Base-by-base conservation (phyloP, 176 grass and related monocot genomes). In the Hordeum marinum region DNA sequence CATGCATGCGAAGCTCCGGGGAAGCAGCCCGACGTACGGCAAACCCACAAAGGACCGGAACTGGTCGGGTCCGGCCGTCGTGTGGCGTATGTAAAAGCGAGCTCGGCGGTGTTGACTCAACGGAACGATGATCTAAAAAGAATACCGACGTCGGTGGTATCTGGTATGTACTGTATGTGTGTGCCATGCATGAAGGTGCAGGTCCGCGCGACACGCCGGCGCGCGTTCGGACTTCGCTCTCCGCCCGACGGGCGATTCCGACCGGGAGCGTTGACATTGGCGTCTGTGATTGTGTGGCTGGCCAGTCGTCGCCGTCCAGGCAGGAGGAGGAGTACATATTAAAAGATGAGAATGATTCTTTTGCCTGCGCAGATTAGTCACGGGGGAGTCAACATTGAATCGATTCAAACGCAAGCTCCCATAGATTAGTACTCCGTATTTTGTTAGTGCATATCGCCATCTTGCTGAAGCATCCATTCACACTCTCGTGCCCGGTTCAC, bases 171-270 rank as follows among this genome's bases (percentile, higher is more conserved):
- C n/a, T n/a, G n/a, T n/a, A n/a, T n/a, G 29, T 29, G 2, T 29
- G 29, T 29, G 29, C 29, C 29, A 45, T 50, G 14, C 46, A 50
- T 50, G 14, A 12, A 6, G 45, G 4, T 50, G 46, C 65, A 68
- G 64, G 64, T 36, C 64, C 64, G 64, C 64, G 66, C 34, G 66
- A 68, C 66, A 68, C 66, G 66, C 66, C 66, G 66, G 66, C 67
- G 67, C 67, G 67, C 67, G 67, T 69, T 69, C 67, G 63, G 63
- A 65, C 63, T 34, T 29, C 14, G 2, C 63, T 29, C 26, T 63
- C 61, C 0, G 25, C 11, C 14, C 25, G 25, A 63, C 27, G 27
- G 27, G 0, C 63, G 27, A 65, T 29, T 26, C 10, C n/a, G 59
- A 29, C 63, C 7, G 63, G 63, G 27, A 9, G 65, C 65, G 65